phyloP scores from a whole-genome alignment of 2,329 filamentous ascomycete species.

The Zymoseptoria ardabiliae region DNA sequence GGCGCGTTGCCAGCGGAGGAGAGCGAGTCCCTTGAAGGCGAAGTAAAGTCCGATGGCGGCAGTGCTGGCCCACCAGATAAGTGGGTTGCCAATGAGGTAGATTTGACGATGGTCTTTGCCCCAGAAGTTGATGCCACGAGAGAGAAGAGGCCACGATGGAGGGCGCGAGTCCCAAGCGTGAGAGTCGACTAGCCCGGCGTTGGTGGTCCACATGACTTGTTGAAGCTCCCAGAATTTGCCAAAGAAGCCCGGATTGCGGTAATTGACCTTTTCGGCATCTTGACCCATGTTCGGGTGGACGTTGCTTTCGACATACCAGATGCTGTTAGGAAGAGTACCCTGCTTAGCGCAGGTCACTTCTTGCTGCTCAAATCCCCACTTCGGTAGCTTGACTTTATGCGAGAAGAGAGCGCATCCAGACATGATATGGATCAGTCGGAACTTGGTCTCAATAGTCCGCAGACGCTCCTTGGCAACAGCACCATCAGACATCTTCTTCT shows the following conservation, averaged over 20 bases:
- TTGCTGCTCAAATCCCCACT: conserved; percentile 97
- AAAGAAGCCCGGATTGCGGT: conserved; percentile 87
- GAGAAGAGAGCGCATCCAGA: conserved; percentile 94
- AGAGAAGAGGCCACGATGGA: conserved; percentile 82
- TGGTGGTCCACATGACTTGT: conserved; percentile 98
- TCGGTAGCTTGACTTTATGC: conserved; percentile 96
- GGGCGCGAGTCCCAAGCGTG: conserved; percentile 98
- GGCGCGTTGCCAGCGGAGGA: conserved; percentile 90
- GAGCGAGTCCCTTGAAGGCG: conserved; percentile 76
- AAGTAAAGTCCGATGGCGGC: conserved; percentile 68
- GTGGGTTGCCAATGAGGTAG: conserved; percentile 88
- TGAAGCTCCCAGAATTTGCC: conserved; percentile 97
- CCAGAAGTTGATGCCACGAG: conserved; percentile 99
- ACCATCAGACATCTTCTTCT: conserved; percentile 78
- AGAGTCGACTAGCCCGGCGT: conserved; percentile 90
- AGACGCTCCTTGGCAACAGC: conserved; percentile 73
- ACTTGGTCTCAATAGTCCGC: conserved; percentile 93
- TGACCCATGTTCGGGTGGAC: conserved; percentile 68
- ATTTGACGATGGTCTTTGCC: conserved; percentile 89
- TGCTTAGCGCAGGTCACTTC: conserved; percentile 95
- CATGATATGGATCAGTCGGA: conserved; percentile 92
- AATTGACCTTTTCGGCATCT: conserved; percentile 89
- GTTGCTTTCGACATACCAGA: conserved; percentile 96
- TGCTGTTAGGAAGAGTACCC: conserved; percentile 86
- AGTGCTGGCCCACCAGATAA: conserved; percentile 90